These are phyloP conservation scores for Rhododendron vialii DNA, from an alignment of 148 eudicot genomes.

Conservation along the genomic window DNA sequence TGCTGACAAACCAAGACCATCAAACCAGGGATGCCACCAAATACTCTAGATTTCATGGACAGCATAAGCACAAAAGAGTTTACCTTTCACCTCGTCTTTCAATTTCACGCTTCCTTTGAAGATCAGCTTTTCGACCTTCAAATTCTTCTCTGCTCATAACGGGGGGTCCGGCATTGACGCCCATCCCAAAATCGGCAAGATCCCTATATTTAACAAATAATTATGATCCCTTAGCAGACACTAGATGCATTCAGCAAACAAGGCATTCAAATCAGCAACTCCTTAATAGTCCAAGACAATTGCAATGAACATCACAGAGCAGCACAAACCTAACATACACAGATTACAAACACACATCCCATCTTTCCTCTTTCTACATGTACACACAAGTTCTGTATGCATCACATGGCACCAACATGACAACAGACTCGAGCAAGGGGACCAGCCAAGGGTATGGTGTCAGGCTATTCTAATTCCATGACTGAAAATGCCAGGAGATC, in stretches of 20 bases:
- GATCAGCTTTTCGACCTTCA: constrained; percentile 68
- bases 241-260: neutral
- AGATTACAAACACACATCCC: neutral
- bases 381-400: neutral
- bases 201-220: constrained; percentile 35
- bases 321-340: neutral
- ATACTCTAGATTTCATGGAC: neutral
- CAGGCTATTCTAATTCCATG: neutral
- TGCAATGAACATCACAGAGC: neutral
- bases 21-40: neutral
- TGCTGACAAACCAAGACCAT: neutral
- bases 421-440: neutral
- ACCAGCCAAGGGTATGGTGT: neutral
- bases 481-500: neutral
- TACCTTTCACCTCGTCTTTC: constrained; percentile 73
- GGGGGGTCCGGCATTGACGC: constrained; percentile 53
- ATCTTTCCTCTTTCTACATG: neutral
- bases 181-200: constrained; percentile 67
- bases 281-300: neutral
- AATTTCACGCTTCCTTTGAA: constrained; percentile 68
- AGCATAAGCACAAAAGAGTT: neutral
- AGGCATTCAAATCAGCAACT: neutral
- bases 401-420: neutral
- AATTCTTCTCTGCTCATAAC: constrained; percentile 69
- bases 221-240: neutral